A percentile compares a stretch with the other conserved stretches of the same genome.
Conservation (phyloP, 192 early-diverging fungal genomes). For the Backusella morwellensis region DNA sequence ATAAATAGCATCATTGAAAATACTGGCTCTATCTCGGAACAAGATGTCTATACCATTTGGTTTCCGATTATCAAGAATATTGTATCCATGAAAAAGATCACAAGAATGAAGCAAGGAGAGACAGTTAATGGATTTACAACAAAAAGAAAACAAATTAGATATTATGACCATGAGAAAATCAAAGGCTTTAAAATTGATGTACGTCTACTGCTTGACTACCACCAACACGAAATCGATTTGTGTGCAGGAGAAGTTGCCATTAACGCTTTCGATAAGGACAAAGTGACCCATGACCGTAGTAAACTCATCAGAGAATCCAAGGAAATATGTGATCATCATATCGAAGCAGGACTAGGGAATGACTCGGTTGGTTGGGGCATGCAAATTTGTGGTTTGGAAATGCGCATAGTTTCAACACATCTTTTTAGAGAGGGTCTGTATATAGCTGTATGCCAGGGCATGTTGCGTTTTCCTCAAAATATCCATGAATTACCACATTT, state of each 20-base stretch:
- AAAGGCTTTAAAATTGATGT: neutral
- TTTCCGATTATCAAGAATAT: neutral
- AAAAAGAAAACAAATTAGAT: neutral
- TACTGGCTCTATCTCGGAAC: neutral
- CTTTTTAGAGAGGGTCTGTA: too few relatives aligned
- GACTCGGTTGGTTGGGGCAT: neutral
- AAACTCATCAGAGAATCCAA: neutral
- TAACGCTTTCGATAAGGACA: neutral
- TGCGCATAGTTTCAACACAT: too few relatives aligned
- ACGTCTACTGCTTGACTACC: neutral
- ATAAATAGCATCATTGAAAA: neutral
- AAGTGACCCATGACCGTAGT: neutral
- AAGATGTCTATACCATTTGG: constrained; percentile 1
- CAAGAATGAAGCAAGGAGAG: constrained; percentile 4
- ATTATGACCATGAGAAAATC: neutral
- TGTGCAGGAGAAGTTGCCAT: constrained; percentile 2
- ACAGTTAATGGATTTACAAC: neutral
- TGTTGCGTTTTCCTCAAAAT: too few relatives aligned
- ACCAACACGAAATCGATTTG: neutral
- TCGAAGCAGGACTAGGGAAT: neutral
- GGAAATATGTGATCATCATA: neutral
- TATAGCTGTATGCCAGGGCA: too few relatives aligned
- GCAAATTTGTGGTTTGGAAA: too few relatives aligned
- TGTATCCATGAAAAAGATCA: neutral
- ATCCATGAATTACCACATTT: too few relatives aligned